Conservation (phyloP, 2,329 filamentous ascomycete species). For the Boeremia lycopersici region DNA sequence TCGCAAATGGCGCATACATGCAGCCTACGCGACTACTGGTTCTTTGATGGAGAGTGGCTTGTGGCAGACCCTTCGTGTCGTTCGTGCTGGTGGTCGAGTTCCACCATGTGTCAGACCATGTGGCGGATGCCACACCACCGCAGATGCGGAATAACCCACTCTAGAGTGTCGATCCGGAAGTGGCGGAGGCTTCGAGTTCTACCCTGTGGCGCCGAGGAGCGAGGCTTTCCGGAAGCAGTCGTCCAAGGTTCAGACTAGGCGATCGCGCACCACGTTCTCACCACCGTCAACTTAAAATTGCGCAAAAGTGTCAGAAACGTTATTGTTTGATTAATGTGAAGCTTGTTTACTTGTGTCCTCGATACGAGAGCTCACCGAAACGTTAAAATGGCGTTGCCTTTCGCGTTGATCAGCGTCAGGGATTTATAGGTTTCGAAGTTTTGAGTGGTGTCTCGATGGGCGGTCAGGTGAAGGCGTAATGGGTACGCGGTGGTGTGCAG, state of each 20-base stretch:
- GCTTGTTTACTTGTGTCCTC: background rate
- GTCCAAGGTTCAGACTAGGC: constrained; percentile 1
- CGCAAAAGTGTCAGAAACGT: constrained; percentile 5
- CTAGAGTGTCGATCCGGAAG: no score
- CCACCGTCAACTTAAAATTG: constrained; percentile 1
- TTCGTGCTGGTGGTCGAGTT: no score
- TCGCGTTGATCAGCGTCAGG: background rate
- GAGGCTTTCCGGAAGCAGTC: background rate
- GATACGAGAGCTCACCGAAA: background rate
- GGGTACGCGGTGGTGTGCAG: background rate
- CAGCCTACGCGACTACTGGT: background rate
- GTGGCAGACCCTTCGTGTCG: no score
- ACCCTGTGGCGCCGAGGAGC: background rate
- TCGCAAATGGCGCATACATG: background rate
- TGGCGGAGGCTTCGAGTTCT: background rate
- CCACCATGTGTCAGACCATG: background rate
- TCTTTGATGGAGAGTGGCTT: background rate
- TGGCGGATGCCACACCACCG: background rate
- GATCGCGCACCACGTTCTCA: background rate
- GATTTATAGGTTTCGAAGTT: background rate
- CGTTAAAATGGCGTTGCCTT: background rate
- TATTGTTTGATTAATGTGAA: background rate
- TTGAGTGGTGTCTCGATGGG: background rate
- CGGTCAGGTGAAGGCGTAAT: background rate
- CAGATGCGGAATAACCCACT: background rate